phyloP scores from a whole-genome alignment of 2,329 filamentous ascomycete species.

The Pseudocercospora vitis region DNA sequence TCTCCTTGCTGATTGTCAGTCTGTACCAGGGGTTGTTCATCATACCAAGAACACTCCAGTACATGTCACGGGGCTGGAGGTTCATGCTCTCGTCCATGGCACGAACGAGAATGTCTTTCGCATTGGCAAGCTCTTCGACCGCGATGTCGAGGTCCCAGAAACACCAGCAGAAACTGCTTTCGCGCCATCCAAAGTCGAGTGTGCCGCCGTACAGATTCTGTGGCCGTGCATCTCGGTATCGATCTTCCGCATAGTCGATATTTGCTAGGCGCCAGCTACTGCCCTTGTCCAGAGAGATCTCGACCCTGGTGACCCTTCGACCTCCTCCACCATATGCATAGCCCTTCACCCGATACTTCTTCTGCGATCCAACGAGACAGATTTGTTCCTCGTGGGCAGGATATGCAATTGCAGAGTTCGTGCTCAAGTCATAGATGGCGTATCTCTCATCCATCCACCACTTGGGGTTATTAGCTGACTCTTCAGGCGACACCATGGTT shows the following conservation, averaged over 20 bases:
- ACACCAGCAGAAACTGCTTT: slow-evolving; percentile 86
- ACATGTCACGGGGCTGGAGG: slow-evolving; percentile 87
- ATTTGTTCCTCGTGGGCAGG: slow-evolving; percentile 76
- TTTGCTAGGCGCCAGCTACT: slow-evolving; percentile 75
- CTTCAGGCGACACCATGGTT: slow-evolving; percentile 80
- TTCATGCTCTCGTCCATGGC: slow-evolving; percentile 91
- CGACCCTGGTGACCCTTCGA: slow-evolving; percentile 76
- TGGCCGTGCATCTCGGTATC: slow-evolving; percentile 67
- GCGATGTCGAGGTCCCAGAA: slow-evolving; percentile 79
- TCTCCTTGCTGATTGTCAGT: slow-evolving; percentile 71
- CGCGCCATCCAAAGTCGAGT: slow-evolving; percentile 78
- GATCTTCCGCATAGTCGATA: slow-evolving; percentile 81
- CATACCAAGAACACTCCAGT: slow-evolving; percentile 93
- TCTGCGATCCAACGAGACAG: slow-evolving; percentile 47
- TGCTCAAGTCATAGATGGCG: slow-evolving; percentile 87
- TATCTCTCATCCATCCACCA: slow-evolving; percentile 90
- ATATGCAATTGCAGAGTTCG: slow-evolving; percentile 78
- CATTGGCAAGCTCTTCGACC: slow-evolving; percentile 59
- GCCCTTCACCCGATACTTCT: slow-evolving; percentile 67
- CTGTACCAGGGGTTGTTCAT: slow-evolving; percentile 98
- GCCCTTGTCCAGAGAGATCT: slow-evolving; percentile 80
- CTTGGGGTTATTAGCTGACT: slow-evolving; percentile 68
- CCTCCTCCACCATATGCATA: slow-evolving; percentile 91
- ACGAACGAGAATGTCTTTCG: slow-evolving; percentile 75
- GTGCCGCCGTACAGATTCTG: slow-evolving; percentile 71